Conservation (phyloP, 106 monocot genomes). For the Hemerocallis citrina region DNA sequence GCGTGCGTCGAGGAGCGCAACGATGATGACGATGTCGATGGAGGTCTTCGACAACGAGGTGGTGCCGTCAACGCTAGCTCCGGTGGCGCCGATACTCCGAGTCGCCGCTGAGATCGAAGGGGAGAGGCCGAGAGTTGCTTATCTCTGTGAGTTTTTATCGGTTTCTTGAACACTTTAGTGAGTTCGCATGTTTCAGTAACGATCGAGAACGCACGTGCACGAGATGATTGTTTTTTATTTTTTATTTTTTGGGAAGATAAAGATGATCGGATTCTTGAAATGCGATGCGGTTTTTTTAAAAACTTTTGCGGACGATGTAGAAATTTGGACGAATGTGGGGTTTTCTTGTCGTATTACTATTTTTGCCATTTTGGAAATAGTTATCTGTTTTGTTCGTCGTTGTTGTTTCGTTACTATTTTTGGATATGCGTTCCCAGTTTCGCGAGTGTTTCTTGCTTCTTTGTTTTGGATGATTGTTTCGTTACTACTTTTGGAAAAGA, state of each 20-base stretch:
- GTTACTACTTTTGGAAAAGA: too few species aligned
- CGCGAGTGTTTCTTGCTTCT: too few species aligned
- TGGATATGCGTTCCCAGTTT: too few species aligned
- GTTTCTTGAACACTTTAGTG: too few species aligned
- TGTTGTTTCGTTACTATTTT: not conserved
- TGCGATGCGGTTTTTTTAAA: not conserved
- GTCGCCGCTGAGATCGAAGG: conserved; percentile 89
- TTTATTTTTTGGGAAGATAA: not conserved
- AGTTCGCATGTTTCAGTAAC: too few species aligned
- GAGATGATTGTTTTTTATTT: not conserved
- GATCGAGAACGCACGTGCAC: too few species aligned
- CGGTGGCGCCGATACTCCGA: conserved; percentile 80
- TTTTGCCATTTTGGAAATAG: not conserved
- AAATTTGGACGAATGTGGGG: not conserved
- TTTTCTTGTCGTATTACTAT: not conserved
- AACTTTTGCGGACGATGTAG: not conserved
- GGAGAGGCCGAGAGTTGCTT: conserved; percentile 88
- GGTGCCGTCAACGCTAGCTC: conserved; percentile 71
- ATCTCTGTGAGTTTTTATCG: conserved; percentile 51
- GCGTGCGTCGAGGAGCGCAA: conserved; percentile 73
- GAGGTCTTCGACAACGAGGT: conserved; percentile 99
- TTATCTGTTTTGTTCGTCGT: not conserved
- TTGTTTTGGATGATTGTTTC: too few species aligned
- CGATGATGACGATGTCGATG: conserved; percentile 77
- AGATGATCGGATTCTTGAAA: not conserved